Evolutionary conservation across 2,329 filamentous ascomycete genomes (phyloP).

Genomic region (Lecanicillium sp.): DNA sequence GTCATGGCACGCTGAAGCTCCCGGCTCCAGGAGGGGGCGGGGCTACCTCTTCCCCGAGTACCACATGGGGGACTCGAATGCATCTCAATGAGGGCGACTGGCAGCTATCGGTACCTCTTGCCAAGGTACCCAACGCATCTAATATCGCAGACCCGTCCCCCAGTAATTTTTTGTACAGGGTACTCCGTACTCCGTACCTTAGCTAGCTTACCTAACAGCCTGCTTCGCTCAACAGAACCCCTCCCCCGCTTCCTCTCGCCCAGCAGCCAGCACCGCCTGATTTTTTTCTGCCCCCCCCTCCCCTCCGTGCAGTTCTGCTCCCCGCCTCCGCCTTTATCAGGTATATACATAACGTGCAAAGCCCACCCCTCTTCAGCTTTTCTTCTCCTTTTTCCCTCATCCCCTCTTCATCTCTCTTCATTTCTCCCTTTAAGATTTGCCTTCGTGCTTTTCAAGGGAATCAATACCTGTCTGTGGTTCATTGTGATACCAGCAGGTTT

Average conservation of each 20-base stretch:
- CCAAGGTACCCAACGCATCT: too few relatives aligned
- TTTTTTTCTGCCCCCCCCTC: neutral
- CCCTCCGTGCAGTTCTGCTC: slow-evolving; percentile 3
- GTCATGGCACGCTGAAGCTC: too few relatives aligned
- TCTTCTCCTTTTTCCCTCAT: slow-evolving; percentile 9
- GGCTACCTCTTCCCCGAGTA: too few relatives aligned
- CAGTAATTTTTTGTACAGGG: neutral
- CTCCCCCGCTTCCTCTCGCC: neutral
- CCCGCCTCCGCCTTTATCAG: slow-evolving; percentile 9
- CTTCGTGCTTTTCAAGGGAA: slow-evolving; percentile 9
- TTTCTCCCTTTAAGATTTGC: slow-evolving; percentile 2
- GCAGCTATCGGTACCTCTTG: too few relatives aligned
- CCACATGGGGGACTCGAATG: too few relatives aligned
- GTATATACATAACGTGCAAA: slow-evolving; percentile 1
- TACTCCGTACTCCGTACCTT: neutral
- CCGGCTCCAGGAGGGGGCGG: too few relatives aligned
- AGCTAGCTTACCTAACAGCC: too few relatives aligned
- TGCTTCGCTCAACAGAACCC: neutral
- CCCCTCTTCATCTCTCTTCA: neutral
- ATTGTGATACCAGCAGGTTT: slow-evolving; percentile 6
- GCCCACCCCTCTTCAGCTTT: slow-evolving; percentile 5
- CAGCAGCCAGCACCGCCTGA: too few relatives aligned
- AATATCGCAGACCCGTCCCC: too few relatives aligned
- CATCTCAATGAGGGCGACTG: too few relatives aligned
- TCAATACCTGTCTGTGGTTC: slow-evolving; percentile 1